Evolutionary conservation across 2,329 filamentous ascomycete genomes (phyloP), one percentile per base, ranked within the genome.

Genomic region (Amesomyces nigricolor): DNA sequence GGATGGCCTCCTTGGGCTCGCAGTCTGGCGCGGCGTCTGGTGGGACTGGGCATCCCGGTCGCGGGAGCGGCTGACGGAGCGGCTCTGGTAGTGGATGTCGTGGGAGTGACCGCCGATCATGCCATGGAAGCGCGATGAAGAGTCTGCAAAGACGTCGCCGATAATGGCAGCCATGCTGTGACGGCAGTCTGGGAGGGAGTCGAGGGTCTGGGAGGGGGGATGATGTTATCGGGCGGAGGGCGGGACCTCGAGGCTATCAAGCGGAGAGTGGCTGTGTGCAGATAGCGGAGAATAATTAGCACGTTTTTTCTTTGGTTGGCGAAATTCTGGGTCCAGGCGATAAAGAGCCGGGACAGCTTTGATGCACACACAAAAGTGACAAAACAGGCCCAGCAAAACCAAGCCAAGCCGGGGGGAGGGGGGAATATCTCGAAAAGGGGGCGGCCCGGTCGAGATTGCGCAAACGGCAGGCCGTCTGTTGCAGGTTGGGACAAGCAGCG

Each of bases 101-200:
- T 77, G 73, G 54, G 75, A 66, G 57, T 74, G 74, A 54, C 73
- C 71, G 57, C 74, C 72, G 75, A 89, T 87, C 78, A 85, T 87
- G 74, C 78, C 83, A 76, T 83, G 82, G 73, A 87, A 86, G 73
- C 83, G 81, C 65, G 82, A 78, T 16, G 57, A 46, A 64, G 85
- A 78, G 73, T 89, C 85, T 71, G 88, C 81, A 73, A 85, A 83
- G 75, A 85, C 85, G 76, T 92, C 89, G 71, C 80, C 80, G 64
- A 85, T 79, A 72, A 85, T 71, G 72, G 81, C 77, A 67, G 81
- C 82, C 82, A 86, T 85, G 73, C 71, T 78, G 75, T 75, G 67
- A 60, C 62, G 49, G 59, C 58, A 39, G 54, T 60, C 42, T 35
- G 29, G 26, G 16, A 40, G 22, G 10, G 16, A 22, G 16, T 47